A percentile compares a stretch with the other conserved stretches of the same genome.
Evolutionary conservation across 2,329 filamentous ascomycete genomes (phyloP).

Genomic region (Xylariaceae sp.): DNA sequence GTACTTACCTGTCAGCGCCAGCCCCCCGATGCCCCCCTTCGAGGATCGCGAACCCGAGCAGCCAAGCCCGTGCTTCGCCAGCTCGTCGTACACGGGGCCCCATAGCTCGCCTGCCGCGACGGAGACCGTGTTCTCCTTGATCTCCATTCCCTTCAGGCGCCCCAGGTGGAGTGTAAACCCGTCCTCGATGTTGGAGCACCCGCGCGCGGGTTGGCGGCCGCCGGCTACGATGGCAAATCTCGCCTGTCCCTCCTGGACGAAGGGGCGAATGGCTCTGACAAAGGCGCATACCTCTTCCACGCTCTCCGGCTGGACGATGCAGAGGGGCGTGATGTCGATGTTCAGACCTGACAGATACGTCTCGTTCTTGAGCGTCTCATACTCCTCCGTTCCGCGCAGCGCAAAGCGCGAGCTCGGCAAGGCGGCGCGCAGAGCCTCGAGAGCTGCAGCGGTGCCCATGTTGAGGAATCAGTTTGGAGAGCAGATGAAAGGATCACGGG

Average conservation of each 20-base stretch:
- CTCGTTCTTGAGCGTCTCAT: constrained; percentile 1
- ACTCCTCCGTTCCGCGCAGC: too few relatives aligned
- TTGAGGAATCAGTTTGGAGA: too few relatives aligned
- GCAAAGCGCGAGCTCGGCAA: too few relatives aligned
- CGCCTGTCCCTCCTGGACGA: not conserved
- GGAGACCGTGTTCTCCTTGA: constrained; percentile 23
- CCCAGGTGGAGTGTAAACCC: constrained; percentile 42
- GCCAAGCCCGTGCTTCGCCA: constrained; percentile 18
- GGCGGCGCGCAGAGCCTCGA: too few relatives aligned
- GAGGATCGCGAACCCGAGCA: constrained; percentile 24
- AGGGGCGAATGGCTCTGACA: constrained; percentile 1
- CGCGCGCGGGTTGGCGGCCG: constrained; percentile 2
- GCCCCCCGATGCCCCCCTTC: constrained; percentile 27
- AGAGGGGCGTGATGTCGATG: constrained; percentile 9
- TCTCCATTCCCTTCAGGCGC: constrained; percentile 29
- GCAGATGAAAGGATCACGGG: too few relatives aligned
- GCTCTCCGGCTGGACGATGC: constrained; percentile 11
- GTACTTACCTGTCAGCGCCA: constrained; percentile 8
- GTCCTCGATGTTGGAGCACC: constrained; percentile 30
- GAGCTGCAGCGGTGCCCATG: too few relatives aligned
- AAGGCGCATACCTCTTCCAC: constrained; percentile 4
- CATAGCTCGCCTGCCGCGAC: constrained; percentile 29
- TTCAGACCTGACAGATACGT: constrained; percentile 12
- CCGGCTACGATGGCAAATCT: constrained; percentile 6
- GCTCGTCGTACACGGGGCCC: constrained; percentile 21